phyloP scores from a whole-genome alignment of 768 basidiomycete genomes.

The Auricularia auricula-judae region DNA sequence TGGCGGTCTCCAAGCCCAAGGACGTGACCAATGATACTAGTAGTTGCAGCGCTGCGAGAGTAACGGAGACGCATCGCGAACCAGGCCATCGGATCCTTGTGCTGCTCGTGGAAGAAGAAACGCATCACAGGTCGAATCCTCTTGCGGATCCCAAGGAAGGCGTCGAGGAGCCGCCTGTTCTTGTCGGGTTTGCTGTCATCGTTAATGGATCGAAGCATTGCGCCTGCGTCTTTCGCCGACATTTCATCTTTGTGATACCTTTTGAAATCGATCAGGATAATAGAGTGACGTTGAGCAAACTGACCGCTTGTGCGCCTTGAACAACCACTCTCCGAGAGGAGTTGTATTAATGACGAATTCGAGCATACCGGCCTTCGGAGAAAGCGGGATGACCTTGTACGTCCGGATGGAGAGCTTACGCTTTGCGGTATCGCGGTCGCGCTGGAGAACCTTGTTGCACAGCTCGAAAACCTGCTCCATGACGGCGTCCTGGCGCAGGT shows the following conservation, averaged over 20 bases:
- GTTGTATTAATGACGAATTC: slow-evolving; percentile 82
- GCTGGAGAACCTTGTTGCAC: slow-evolving; percentile 64
- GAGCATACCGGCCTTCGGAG: slow-evolving; percentile 67
- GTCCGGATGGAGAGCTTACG: slow-evolving; percentile 66
- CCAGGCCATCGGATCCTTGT: slow-evolving; percentile 84
- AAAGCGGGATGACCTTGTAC: slow-evolving; percentile 85
- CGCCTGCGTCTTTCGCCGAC: background rate
- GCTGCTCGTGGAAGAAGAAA: slow-evolving; percentile 85
- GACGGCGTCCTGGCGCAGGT: slow-evolving; percentile 92
- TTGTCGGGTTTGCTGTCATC: background rate
- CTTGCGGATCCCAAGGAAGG: slow-evolving; percentile 29
- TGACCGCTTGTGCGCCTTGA: slow-evolving; percentile 49
- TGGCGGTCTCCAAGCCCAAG: slow-evolving; percentile 92
- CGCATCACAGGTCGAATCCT: slow-evolving; percentile 79
- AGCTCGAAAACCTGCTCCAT: slow-evolving; percentile 97
- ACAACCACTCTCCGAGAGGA: slow-evolving; percentile 54
- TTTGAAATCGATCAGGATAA: background rate
- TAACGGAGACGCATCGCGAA: slow-evolving; percentile 85
- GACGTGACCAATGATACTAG: slow-evolving; percentile 86
- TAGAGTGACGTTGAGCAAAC: slow-evolving; percentile 9
- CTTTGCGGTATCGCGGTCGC: slow-evolving; percentile 65
- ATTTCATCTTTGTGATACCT: slow-evolving; percentile 3
- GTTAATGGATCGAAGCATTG: background rate
- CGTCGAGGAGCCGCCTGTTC: slow-evolving; percentile 6
- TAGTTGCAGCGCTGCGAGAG: slow-evolving; percentile 84